A percentile compares a stretch with the other conserved stretches of the same genome.
Evolutionary conservation across 2,329 filamentous ascomycete genomes (phyloP).

Genomic region (Diaporthe sp.): DNA sequence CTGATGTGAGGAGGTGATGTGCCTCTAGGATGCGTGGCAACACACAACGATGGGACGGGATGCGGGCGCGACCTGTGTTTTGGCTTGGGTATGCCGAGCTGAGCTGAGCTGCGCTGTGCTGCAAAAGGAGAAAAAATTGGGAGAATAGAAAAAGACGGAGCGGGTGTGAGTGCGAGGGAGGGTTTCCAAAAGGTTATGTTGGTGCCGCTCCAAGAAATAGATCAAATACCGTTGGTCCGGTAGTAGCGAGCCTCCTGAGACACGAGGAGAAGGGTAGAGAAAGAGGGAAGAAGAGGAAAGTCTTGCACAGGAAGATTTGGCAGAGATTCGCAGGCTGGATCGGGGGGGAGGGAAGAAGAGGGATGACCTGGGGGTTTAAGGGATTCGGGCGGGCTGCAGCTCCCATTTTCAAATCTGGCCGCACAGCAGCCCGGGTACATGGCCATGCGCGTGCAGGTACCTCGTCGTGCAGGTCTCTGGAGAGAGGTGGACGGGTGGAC

Average conservation of each 20-base stretch:
- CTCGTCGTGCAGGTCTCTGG: constrained; percentile 30
- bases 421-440: constrained; percentile 38
- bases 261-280: constrained; percentile 49
- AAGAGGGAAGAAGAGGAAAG: constrained; percentile 56
- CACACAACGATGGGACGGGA: constrained; percentile 44
- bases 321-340: constrained; percentile 46
- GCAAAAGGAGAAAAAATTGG: constrained; percentile 16
- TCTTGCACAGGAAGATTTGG: constrained; percentile 57
- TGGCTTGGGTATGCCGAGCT: constrained; percentile 10
- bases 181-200: constrained; percentile 27
- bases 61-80: constrained; percentile 24
- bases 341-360: constrained; percentile 51
- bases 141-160: constrained; percentile 42
- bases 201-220: constrained; percentile 46
- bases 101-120: constrained; percentile 21
- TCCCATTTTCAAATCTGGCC: constrained; percentile 37
- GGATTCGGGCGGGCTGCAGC: constrained; percentile 47
- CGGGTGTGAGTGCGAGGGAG: constrained; percentile 21
- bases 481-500: constrained; percentile 35
- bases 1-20: constrained; percentile 51
- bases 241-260: constrained; percentile 50
- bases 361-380: constrained; percentile 56
- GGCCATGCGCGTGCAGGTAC: constrained; percentile 38
- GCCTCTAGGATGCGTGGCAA: constrained; percentile 49
- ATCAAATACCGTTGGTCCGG: constrained; percentile 45